These are phyloP conservation scores for Elongisporangium undulatum DNA, from an alignment of 352 stramenopile species.

Conservation along the genomic window DNA sequence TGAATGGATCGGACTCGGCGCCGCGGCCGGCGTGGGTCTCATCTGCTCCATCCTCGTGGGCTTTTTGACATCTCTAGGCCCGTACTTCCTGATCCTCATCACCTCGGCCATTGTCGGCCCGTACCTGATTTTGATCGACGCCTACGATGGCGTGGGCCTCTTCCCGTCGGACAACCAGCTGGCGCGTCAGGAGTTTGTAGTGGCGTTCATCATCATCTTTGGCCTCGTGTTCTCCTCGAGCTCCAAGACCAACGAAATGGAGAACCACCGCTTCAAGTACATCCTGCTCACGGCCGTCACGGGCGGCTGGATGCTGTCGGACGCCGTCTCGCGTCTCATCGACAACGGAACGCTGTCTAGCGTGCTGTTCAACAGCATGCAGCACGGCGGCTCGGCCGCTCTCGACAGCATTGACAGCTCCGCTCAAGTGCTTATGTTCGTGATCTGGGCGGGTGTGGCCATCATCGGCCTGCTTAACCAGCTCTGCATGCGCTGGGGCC, in stretches of 20 bases:
- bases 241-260: constrained; percentile 78
- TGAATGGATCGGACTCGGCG: constrained; percentile 67
- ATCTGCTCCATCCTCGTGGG: constrained; percentile 58
- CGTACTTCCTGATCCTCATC: constrained; percentile 60
- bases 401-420: constrained; percentile 43
- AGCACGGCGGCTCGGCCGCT: constrained; percentile 46
- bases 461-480: constrained; percentile 74
- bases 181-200: constrained; percentile 83
- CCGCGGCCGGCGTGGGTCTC: constrained; percentile 56
- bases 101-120: constrained; percentile 64
- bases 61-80: constrained; percentile 72
- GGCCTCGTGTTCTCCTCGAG: constrained; percentile 70
- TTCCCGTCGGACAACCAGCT: constrained; percentile 73
- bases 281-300: constrained; percentile 68
- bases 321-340: constrained; percentile 72
- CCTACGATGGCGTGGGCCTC: constrained; percentile 53
- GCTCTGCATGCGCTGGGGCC: constrained; percentile 81
- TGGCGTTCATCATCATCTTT: constrained; percentile 87
- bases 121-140: constrained; percentile 80
- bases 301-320: constrained; percentile 71
- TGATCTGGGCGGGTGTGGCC: constrained; percentile 65
- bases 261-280: constrained; percentile 90
- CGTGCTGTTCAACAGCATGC: constrained; percentile 65
- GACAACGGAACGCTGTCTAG: constrained; percentile 52
- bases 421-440: constrained; percentile 70